These are phyloP conservation scores for Globisporangium carolinianum DNA, from an alignment of 352 stramenopile species.

Conservation along the genomic window DNA sequence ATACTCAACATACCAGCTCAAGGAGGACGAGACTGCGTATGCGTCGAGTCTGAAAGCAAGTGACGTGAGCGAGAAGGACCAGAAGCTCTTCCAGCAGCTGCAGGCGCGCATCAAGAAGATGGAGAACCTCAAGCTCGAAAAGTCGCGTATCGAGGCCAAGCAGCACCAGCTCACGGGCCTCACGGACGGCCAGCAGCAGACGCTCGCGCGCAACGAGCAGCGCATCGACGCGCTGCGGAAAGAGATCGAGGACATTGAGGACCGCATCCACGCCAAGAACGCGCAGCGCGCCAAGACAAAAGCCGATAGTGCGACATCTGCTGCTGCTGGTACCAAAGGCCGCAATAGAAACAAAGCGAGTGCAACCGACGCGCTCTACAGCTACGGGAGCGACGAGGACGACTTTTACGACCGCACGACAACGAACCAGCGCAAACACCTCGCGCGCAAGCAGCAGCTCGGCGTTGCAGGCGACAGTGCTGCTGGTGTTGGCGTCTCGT, in stretches of 20 bases:
- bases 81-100: conserved; percentile 72
- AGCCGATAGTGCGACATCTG: not conserved
- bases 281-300: conserved; percentile 33
- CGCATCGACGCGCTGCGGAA: conserved; percentile 50
- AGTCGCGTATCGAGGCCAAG: conserved; percentile 62
- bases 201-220: conserved; percentile 52
- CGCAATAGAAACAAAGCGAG: conserved; percentile 13
- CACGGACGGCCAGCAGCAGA: conserved; percentile 53
- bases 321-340: not conserved
- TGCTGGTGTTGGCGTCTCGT: not conserved
- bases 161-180: conserved; percentile 54
- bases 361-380: conserved; percentile 30
- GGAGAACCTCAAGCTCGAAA: conserved; percentile 69
- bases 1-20: conserved; percentile 17
- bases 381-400: conserved; percentile 66
- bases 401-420: conserved; percentile 76
- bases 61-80: conserved; percentile 61
- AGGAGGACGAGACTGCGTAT: conserved; percentile 44
- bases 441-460: conserved; percentile 24
- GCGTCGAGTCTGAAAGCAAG: conserved; percentile 37
- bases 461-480: not conserved
- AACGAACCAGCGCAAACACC: conserved; percentile 43
- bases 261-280: conserved; percentile 43
- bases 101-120: conserved; percentile 79
- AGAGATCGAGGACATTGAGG: conserved; percentile 62